Percentiles rank a stretch among this genome's conserved stretches.
These are phyloP conservation scores for Rhizophlyctis rosea DNA, from an alignment of 192 early-diverging fungal species.

Conservation along the genomic window DNA sequence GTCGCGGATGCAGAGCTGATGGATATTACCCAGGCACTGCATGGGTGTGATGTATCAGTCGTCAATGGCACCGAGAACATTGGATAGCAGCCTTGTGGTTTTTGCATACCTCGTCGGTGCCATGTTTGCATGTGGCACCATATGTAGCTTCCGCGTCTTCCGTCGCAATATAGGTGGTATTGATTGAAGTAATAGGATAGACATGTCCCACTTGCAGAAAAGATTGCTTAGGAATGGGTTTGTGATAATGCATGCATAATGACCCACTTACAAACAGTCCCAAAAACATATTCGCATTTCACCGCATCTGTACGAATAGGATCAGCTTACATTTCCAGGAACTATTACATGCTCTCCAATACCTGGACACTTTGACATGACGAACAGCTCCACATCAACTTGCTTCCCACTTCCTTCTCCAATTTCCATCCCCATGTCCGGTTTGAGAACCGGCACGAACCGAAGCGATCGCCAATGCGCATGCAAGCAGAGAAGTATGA, in stretches of 20 bases:
- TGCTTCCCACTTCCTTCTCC: neutral
- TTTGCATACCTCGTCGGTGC: conserved; percentile 29
- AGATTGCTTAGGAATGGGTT: conserved; percentile 3
- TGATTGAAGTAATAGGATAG: conserved; percentile 41
- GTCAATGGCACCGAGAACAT: neutral
- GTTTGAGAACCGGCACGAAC: too few species aligned
- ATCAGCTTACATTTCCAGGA: neutral
- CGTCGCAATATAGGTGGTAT: conserved; percentile 45
- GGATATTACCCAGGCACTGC: conserved; percentile 48
- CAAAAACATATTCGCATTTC: conserved; percentile 49
- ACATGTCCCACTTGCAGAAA: conserved; percentile 29
- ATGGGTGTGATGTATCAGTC: neutral
- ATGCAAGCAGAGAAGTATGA: too few species aligned
- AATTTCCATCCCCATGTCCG: too few species aligned
- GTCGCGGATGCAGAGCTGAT: conserved; percentile 49
- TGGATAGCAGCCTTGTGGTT: neutral
- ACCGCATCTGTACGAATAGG: conserved; percentile 7
- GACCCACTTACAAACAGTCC: conserved; percentile 35
- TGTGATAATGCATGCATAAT: neutral
- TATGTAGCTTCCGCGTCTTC: conserved; percentile 32
- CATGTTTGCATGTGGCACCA: conserved; percentile 49
- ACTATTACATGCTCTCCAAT: conserved; percentile 23
- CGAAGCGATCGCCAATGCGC: too few species aligned
- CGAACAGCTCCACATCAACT: conserved; percentile 62
- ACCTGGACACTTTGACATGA: conserved; percentile 73